Conservation (phyloP, 768 basidiomycete genomes). For the Chiua virens region DNA sequence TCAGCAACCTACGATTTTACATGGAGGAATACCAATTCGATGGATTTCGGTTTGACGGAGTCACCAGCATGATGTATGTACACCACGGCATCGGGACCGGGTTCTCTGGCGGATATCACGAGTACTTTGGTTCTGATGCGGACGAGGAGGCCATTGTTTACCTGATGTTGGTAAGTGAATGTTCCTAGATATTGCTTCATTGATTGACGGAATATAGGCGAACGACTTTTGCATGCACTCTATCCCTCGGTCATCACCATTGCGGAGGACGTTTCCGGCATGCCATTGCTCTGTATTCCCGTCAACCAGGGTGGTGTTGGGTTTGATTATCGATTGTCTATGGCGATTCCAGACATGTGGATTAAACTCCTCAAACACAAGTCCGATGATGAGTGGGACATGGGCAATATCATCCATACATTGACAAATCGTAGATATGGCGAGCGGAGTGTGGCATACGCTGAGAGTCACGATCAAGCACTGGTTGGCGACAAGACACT, state of each 20-base stretch:
- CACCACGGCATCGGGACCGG: constrained; percentile 98
- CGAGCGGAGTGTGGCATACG: constrained; percentile 91
- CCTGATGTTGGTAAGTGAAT: constrained; percentile 84
- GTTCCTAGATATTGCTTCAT: background rate
- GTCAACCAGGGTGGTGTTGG: constrained; percentile 85
- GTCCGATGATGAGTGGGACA: constrained; percentile 83
- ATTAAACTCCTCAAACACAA: constrained; percentile 97
- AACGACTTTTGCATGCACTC: constrained; percentile 85
- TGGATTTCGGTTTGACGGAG: constrained; percentile 98
- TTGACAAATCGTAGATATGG: constrained; percentile 85
- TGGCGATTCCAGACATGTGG: constrained; percentile 99
- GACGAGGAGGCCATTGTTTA: constrained; percentile 93
- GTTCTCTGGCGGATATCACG: constrained; percentile 97
- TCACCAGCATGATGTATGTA: constrained; percentile 99
- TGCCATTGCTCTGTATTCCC: constrained; percentile 90
- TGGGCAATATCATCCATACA: constrained; percentile 84
- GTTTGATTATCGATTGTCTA: constrained; percentile 96
- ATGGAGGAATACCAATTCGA: constrained; percentile 96
- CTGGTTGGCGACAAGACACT: constrained; percentile 98
- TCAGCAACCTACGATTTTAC: constrained; percentile 94
- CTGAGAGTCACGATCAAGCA: constrained; percentile 97
- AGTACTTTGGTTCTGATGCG: constrained; percentile 87
- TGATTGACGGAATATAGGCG: constrained; percentile 55
- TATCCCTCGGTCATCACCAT: constrained; percentile 86
- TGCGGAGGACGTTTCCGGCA: constrained; percentile 98